Base-by-base conservation (phyloP, 176 grass and related monocot genomes). In the Tillandsia fasciculata region DNA sequence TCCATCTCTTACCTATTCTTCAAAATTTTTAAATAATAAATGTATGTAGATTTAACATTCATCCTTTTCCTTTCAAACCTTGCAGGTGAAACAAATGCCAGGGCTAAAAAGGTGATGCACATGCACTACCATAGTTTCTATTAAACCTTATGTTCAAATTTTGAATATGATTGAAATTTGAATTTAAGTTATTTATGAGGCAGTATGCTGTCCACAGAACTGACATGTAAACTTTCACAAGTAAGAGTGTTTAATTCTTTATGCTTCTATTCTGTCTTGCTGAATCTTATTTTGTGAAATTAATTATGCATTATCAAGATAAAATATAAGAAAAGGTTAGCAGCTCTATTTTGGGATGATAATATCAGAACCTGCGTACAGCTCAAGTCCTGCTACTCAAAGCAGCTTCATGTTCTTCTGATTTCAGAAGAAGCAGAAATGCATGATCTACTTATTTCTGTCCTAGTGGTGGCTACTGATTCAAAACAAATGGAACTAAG, bases 51-150 rank as follows among this genome's bases (percentile, higher is more conserved):
- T 24, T 20, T 26, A 51, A 50, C 2, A 33, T 64, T 10, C 42
- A 50, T 0, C 33, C 33, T 68, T 8, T 14, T 76, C 17, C n/a
- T 23, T 66, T 10, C 24, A 66, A 49, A 69, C 42, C 3, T 66
- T 77, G 13, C 72, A 82, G 80, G 6, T 65, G 77, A 87, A 64
- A 74, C 33, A 26, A 68, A 51, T 51, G 50, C 27, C 56, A 82
- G 80, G 18, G 26, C 72, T 27, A 96, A 80, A 81, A 96, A 90
- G 79, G 91, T 87, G 63, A 73, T 13, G 28, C 9, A 63, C 11
- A 33, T 4, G 17, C 63, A 65, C 53, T 69, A 49, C 2, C 12
- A 2, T 70, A 33, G 47, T 69, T 22, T 26, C 68, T 67, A 3
- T 51, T 24, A 24, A 24, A 1, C 24, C 24, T 24, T 24, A 24